These are phyloP conservation scores for Pelargonium australe DNA, from an alignment of 441 rosid species.

Conservation along the genomic window DNA sequence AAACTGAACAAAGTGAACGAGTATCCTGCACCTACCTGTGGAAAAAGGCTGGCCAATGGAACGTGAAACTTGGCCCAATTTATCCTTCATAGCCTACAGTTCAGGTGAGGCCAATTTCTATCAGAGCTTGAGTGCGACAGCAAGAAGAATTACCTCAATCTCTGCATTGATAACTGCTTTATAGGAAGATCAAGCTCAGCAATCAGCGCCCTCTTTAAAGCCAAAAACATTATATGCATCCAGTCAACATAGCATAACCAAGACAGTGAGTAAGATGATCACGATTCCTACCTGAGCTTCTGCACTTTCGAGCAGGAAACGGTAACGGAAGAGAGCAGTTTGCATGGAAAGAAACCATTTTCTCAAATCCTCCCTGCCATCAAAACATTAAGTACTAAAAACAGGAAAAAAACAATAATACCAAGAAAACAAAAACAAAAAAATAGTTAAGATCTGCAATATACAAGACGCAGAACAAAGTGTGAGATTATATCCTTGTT, in stretches of 20 bases:
- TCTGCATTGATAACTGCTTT: conserved; percentile 61
- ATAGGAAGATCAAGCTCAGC: conserved; percentile 62
- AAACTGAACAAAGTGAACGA: conserved; percentile 6
- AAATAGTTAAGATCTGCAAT: conserved; percentile 51
- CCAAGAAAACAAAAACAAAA: no score
- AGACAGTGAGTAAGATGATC: not conserved
- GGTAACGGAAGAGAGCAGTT: conserved; percentile 64
- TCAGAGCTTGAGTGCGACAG: no score
- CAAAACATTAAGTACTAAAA: no score
- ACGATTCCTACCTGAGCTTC: conserved; percentile 55
- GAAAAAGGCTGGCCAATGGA: conserved; percentile 37
- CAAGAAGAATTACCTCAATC: conserved; percentile 49
- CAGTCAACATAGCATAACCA: conserved; percentile 9
- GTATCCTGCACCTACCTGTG: conserved; percentile 37
- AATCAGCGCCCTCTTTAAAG: conserved; percentile 47
- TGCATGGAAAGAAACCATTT: conserved; percentile 94
- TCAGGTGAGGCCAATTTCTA: no score
- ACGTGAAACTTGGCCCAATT: conserved; percentile 64
- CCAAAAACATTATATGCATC: conserved; percentile 9
- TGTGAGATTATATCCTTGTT: conserved; percentile 81
- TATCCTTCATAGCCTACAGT: conserved; percentile 58
- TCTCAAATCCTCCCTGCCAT: conserved; percentile 72
- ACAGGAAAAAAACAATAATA: no score
- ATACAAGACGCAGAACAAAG: conserved; percentile 78
- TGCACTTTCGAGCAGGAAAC: conserved; percentile 31